Evolutionary conservation across 192 early-diverging fungal species (phyloP).

Genomic region (Dimargaris xerosporica): DNA sequence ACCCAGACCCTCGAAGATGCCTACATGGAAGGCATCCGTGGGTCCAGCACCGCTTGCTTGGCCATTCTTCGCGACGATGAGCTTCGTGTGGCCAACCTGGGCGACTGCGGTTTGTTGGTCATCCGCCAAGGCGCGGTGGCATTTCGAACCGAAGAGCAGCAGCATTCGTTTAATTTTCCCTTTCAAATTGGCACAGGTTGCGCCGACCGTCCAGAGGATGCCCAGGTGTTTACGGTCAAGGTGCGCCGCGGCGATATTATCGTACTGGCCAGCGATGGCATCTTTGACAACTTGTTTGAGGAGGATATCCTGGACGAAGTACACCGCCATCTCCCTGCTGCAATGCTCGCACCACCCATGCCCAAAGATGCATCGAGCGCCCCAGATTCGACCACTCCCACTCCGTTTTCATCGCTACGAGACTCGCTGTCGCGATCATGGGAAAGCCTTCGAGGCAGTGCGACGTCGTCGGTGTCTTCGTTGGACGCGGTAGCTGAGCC

Average conservation of each 20-base stretch:
- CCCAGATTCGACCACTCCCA: neutral
- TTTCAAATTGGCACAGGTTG: constrained; percentile 85
- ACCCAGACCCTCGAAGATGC: constrained; percentile 58
- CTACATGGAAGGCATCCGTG: constrained; percentile 57
- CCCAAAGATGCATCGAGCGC: constrained; percentile 13
- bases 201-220: constrained; percentile 65
- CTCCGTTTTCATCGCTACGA: too few species aligned
- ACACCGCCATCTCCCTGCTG: constrained; percentile 22
- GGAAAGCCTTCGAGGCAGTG: too few species aligned
- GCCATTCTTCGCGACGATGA: constrained; percentile 81
- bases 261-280: constrained; percentile 80
- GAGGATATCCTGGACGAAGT: constrained; percentile 91
- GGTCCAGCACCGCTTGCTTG: constrained; percentile 82
- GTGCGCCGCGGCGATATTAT: constrained; percentile 86
- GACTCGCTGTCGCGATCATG: constrained; percentile 21
- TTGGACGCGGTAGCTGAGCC: too few species aligned
- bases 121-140: constrained; percentile 76
- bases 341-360: neutral
- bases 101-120: constrained; percentile 83
- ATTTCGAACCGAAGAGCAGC: constrained; percentile 92
- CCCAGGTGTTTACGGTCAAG: constrained; percentile 69
- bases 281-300: constrained; percentile 97
- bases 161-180: constrained; percentile 98
- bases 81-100: constrained; percentile 84
- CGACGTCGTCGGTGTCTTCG: too few species aligned